Percentiles rank a stretch among this genome's conserved stretches.
Conservation (phyloP, 352 stramenopile genomes). For the Globisporangium middletonii region DNA sequence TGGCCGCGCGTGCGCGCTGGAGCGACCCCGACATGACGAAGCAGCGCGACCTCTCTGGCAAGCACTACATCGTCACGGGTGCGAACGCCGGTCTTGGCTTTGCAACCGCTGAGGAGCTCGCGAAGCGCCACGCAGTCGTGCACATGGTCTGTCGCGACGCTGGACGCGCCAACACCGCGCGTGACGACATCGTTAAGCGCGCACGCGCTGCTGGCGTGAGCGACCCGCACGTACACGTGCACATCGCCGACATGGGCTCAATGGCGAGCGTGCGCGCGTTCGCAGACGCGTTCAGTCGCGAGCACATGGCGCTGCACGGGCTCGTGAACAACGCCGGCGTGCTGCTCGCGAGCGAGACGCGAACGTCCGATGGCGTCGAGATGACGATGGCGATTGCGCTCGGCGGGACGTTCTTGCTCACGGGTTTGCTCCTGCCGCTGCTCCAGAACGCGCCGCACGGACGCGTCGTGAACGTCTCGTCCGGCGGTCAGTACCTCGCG, state of each 20-base stretch:
- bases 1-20: constrained; percentile 23
- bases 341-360: constrained; percentile 30
- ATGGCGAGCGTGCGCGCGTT: constrained; percentile 35
- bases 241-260: constrained; percentile 40
- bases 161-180: constrained; percentile 25
- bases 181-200: constrained; percentile 28
- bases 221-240: constrained; percentile 26
- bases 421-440: constrained; percentile 34
- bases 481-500: constrained; percentile 38
- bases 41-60: constrained; percentile 28
- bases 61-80: constrained; percentile 45
- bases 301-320: constrained; percentile 22
- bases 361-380: constrained; percentile 26
- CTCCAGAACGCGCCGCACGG: constrained; percentile 31
- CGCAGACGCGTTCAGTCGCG: constrained; percentile 18
- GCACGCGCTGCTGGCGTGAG: constrained; percentile 23
- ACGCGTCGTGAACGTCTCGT: constrained; percentile 49
- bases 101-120: constrained; percentile 31
- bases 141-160: constrained; percentile 46
- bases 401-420: constrained; percentile 38
- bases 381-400: constrained; percentile 37
- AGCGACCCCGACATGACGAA: constrained; percentile 27
- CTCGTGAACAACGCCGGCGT: constrained; percentile 51
- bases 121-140: constrained; percentile 27
- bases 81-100: constrained; percentile 39